Evolutionary conservation across 805 yeast genomes (phyloP).

Genomic region (Starmerella sp.): DNA sequence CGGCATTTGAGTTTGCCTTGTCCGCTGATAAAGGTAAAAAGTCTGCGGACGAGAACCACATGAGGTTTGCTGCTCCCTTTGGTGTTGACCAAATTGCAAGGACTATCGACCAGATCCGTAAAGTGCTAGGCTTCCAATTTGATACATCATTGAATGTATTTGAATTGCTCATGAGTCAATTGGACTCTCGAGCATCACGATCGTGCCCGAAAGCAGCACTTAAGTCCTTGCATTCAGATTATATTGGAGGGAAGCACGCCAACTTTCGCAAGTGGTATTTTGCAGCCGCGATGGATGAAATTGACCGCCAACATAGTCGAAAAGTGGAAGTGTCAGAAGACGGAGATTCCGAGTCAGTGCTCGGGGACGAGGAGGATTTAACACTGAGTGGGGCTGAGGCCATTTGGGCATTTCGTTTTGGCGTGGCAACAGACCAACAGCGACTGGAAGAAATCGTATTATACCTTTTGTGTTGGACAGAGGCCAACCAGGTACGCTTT

Average conservation of each 20-base stretch:
- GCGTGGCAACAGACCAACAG: slow-evolving; percentile 40
- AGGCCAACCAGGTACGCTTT: slow-evolving; percentile 72
- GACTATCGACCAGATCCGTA: slow-evolving; percentile 42
- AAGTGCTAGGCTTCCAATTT: slow-evolving; percentile 55
- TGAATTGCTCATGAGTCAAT: slow-evolving; percentile 48
- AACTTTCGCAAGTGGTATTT: slow-evolving; percentile 69
- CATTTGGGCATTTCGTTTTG: slow-evolving; percentile 39
- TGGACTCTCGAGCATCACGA: slow-evolving; percentile 61
- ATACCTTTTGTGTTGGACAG: slow-evolving; percentile 78
- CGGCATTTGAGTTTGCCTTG: background rate
- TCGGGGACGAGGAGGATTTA: slow-evolving; percentile 18
- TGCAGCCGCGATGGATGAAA: slow-evolving; percentile 57
- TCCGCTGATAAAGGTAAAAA: background rate
- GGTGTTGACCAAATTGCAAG: slow-evolving; percentile 40
- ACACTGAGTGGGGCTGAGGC: slow-evolving; percentile 44
- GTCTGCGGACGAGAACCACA: no score
- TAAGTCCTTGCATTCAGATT: slow-evolving; percentile 55
- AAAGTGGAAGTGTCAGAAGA: background rate
- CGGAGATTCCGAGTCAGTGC: background rate
- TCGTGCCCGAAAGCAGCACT: slow-evolving; percentile 48
- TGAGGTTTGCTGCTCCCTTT: slow-evolving; percentile 17
- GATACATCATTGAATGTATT: slow-evolving; percentile 58
- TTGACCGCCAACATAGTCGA: slow-evolving; percentile 17
- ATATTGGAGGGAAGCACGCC: slow-evolving; percentile 58
- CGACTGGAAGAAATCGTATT: slow-evolving; percentile 54